Conservation (phyloP, 2,329 filamentous ascomycete species). For the Graphium sp. region DNA sequence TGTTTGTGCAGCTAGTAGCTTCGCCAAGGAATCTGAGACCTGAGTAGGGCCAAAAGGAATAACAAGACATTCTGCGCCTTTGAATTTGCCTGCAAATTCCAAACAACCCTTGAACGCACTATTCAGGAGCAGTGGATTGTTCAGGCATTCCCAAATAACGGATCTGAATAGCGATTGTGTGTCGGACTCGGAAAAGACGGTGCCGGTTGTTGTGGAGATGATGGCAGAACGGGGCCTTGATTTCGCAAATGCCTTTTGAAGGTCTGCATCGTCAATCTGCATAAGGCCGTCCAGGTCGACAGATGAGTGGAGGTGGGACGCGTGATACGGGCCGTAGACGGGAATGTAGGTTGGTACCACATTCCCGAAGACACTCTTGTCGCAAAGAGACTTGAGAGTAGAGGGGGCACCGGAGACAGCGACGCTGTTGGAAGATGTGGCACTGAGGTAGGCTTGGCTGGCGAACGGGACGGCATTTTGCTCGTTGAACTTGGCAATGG, state of each 20-base stretch:
- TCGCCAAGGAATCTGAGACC: constrained; percentile 26
- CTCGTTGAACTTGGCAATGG: constrained; percentile 38
- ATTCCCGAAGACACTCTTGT: constrained; percentile 19
- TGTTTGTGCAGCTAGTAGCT: constrained; percentile 22
- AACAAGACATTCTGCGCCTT: constrained; percentile 22
- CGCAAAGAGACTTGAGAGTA: constrained; percentile 25
- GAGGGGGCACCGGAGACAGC: constrained; percentile 37
- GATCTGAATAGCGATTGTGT: constrained; percentile 22
- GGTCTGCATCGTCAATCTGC: constrained; percentile 19
- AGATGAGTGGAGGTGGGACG: constrained; percentile 29
- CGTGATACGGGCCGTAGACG: constrained; percentile 40
- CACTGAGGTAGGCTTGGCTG: constrained; percentile 34
- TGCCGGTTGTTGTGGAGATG: constrained; percentile 32
- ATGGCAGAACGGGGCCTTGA: constrained; percentile 27
- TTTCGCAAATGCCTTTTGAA: constrained; percentile 19
- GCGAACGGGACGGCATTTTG: constrained; percentile 19
- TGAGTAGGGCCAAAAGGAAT: constrained; percentile 33
- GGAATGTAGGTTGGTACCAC: constrained; percentile 29
- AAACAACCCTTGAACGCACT: constrained; percentile 30
- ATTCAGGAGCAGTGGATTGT: constrained; percentile 27
- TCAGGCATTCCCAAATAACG: constrained; percentile 30
- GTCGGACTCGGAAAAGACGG: constrained; percentile 19
- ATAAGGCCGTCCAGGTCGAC: constrained; percentile 27
- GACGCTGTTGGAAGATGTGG: constrained; percentile 26
- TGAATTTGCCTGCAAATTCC: constrained; percentile 20